phyloP scores from a whole-genome alignment of 2,329 filamentous ascomycete genomes.

The Exutisphaerella laricina region DNA sequence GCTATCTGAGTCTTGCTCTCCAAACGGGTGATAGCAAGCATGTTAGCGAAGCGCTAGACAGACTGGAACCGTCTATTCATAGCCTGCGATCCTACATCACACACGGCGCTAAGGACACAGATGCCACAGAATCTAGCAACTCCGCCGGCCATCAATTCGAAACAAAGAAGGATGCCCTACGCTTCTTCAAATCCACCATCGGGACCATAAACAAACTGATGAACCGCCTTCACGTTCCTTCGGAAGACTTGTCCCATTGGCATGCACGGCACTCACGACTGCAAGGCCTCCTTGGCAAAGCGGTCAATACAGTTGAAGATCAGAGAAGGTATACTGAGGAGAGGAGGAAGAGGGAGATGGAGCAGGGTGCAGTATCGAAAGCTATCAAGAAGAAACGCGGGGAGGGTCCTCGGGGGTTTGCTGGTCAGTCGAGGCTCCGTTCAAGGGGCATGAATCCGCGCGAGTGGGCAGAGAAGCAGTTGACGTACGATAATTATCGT shows the following conservation, averaged over 20 bases:
- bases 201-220: constrained; percentile 29
- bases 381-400: background rate
- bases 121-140: too few relatives aligned
- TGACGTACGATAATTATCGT: too few relatives aligned
- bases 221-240: constrained; percentile 19
- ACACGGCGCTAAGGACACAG: constrained; percentile 19
- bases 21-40: constrained; percentile 32
- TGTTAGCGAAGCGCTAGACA: constrained; percentile 26
- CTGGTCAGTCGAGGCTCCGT: background rate
- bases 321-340: too few relatives aligned
- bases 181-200: constrained; percentile 23
- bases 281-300: constrained; percentile 15
- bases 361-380: background rate
- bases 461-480: background rate
- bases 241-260: constrained; percentile 18
- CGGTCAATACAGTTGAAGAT: background rate
- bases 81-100: constrained; percentile 19
- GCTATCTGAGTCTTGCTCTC: constrained; percentile 55
- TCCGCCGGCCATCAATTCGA: too few relatives aligned
- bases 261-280: constrained; percentile 18
- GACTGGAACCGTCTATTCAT: constrained; percentile 21
- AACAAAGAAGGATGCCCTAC: background rate
- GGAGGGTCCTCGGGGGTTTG: background rate
- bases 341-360: background rate
- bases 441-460: background rate